Base-by-base conservation (phyloP, 805 yeast species). In the Maudiozyma bulderi region DNA sequence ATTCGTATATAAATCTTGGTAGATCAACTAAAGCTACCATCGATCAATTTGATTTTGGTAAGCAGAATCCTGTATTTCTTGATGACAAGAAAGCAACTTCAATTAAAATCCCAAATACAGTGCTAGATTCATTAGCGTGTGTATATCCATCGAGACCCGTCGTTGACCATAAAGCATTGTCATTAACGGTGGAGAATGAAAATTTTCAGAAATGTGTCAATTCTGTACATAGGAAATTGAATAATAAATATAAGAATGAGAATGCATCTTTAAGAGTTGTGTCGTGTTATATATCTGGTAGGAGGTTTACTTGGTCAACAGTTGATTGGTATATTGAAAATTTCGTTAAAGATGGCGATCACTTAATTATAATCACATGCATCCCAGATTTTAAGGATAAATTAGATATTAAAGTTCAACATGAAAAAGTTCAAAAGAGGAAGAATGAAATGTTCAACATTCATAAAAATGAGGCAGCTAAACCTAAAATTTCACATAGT, bases 281-380 rank as follows among this genome's bases (percentile, higher is more conserved):
- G 9, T 64, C 78, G 61, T 80, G 83, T 42, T 82, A 81, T 59
- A 70, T 83, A 28, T 73, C 80, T 48, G 89, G 84, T 5, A 69
- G 87, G 50, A 71, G 71, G 46, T 87, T 81, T 64, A 82, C 89
- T 0, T 83, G 90, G 90, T 84, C 83, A 1, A 78, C 86, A 3
- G 67, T 81, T 8, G 89, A 83, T 60, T 83, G 87, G 86, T 73
- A 78, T 35, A 71, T 81, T 54, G 73, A 73, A 48, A 69, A 73
- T 38, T 67, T 78, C 32, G 66, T 80, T 15, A 77, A 73, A 58
- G 74, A 81, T 57, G 88, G 88, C 11, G 90, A 83, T 60, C 74
- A 80, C 10, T 63, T 83, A 15, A 75, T 82, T 10, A 75, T 83
- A 15, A 77, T 78, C 8, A 72, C 86, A 0, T 69, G 82, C 3